Percentiles rank a stretch among this genome's conserved stretches.
Conservation (phyloP, 2,329 filamentous ascomycete species). For the Xylariaceae sp. region DNA sequence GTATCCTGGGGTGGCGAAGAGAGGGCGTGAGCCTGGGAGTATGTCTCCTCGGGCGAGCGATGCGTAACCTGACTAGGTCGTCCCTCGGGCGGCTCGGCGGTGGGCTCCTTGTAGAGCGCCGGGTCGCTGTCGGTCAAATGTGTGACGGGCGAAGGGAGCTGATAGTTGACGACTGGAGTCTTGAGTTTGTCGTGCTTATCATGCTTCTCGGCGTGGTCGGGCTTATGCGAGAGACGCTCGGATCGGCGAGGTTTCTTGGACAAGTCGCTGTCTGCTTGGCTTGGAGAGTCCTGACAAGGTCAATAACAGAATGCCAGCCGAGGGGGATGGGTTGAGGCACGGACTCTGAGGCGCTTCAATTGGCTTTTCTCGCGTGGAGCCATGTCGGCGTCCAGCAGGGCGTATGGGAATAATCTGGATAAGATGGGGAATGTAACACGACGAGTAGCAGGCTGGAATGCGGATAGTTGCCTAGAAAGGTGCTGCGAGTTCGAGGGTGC, state of each 20-base stretch:
- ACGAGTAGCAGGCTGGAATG: too few relatives aligned
- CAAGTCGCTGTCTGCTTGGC: conserved; percentile 56
- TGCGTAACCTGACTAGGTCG: conserved; percentile 52
- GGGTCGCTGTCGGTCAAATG: conserved; percentile 49
- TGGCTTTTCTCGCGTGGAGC: conserved; percentile 72
- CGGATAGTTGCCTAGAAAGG: background rate
- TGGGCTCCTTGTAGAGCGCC: conserved; percentile 61
- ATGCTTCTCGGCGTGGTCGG: conserved; percentile 25
- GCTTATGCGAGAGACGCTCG: conserved; percentile 60
- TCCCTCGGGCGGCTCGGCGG: conserved; percentile 64
- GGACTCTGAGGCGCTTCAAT: conserved; percentile 76
- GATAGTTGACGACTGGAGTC: conserved; percentile 56
- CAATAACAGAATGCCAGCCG: conserved; percentile 17
- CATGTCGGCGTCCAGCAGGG: conserved; percentile 36
- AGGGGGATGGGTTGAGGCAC: conserved; percentile 30
- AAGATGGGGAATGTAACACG: background rate
- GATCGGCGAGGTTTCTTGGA: conserved; percentile 83
- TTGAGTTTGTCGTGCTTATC: conserved; percentile 38
- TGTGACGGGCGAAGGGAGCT: conserved; percentile 78
- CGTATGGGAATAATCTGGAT: background rate
- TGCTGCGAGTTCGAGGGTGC: too few relatives aligned
- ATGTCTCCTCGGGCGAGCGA: conserved; percentile 45
- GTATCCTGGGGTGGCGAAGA: conserved; percentile 63
- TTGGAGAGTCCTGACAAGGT: conserved; percentile 37
- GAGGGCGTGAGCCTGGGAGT: conserved; percentile 42